Conservation (phyloP, 371 early-diverging fungal species). For the Circinella umbellata region DNA sequence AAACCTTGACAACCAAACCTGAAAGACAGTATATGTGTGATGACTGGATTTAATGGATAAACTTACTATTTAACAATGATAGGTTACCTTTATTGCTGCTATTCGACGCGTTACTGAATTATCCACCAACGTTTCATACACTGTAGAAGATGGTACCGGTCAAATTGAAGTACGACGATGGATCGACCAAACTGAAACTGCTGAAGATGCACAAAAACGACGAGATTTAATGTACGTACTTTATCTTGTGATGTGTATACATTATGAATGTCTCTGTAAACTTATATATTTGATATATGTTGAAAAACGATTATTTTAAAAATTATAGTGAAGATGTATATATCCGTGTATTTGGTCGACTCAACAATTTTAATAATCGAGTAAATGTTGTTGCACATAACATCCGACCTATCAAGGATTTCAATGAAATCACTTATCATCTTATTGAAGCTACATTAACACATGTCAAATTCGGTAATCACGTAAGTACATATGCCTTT, state of each 20-base stretch:
- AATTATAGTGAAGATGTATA: conserved; percentile 57
- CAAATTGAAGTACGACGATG: conserved; percentile 72
- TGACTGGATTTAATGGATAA: too few relatives aligned
- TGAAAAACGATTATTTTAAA: background rate
- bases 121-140: conserved; percentile 63
- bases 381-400: conserved; percentile 51
- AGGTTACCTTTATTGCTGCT: conserved; percentile 70
- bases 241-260: background rate
- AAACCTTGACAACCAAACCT: background rate
- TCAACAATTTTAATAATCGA: conserved; percentile 64
- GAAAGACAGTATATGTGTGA: too few relatives aligned
- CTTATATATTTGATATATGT: too few relatives aligned
- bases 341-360: conserved; percentile 70
- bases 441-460: conserved; percentile 65
- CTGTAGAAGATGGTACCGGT: conserved; percentile 83
- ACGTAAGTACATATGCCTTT: background rate
- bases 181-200: conserved; percentile 48
- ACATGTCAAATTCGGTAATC: conserved; percentile 60
- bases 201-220: conserved; percentile 31
- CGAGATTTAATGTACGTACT: conserved; percentile 22
- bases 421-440: conserved; percentile 82
- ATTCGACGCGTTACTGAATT: conserved; percentile 58
- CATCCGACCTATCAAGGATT: conserved; percentile 66
- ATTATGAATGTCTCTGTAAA: too few relatives aligned
- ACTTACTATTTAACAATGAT: too few relatives aligned